Percentiles rank a stretch among this genome's conserved stretches.
Evolutionary conservation across 768 basidiomycete genomes (phyloP).

Genomic region (Myochromella boudieri): DNA sequence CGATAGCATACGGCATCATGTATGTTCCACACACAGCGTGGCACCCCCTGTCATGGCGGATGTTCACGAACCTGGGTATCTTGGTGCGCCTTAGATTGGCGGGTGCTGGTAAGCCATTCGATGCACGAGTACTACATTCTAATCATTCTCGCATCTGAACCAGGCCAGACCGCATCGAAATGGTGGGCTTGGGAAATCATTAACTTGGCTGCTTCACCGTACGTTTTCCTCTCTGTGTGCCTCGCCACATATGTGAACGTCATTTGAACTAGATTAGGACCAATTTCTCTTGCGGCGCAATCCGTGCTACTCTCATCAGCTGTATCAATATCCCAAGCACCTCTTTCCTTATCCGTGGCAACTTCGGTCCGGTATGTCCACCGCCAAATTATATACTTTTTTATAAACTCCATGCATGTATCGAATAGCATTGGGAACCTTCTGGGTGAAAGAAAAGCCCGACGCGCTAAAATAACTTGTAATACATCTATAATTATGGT

Average conservation of each 20-base stretch:
- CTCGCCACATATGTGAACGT: not conserved
- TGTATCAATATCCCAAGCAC: conserved; percentile 51
- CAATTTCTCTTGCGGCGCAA: conserved; percentile 82
- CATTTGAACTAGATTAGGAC: conserved; percentile 60
- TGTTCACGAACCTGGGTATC: conserved; percentile 67
- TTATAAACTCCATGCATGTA: too few relatives aligned
- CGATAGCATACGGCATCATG: conserved; percentile 61
- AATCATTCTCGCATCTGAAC: not conserved
- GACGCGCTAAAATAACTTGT: too few relatives aligned
- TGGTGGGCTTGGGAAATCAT: conserved; percentile 98
- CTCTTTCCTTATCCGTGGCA: not conserved
- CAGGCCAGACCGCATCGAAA: conserved; percentile 82
- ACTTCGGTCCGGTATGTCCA: too few relatives aligned
- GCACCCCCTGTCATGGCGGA: conserved; percentile 66
- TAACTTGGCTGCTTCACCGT: conserved; percentile 54
- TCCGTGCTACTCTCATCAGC: conserved; percentile 79
- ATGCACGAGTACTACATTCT: not conserved
- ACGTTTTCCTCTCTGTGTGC: conserved; percentile 21
- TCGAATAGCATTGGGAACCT: conserved; percentile 87
- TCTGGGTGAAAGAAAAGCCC: conserved; percentile 75
- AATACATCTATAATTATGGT: too few relatives aligned
- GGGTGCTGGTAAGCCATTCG: conserved; percentile 57
- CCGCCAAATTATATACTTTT: too few relatives aligned
- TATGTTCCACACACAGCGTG: conserved; percentile 77
- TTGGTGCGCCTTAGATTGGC: conserved; percentile 77